phyloP scores from a whole-genome alignment of 2,329 filamentous ascomycete species.

The Fusarium musae region DNA sequence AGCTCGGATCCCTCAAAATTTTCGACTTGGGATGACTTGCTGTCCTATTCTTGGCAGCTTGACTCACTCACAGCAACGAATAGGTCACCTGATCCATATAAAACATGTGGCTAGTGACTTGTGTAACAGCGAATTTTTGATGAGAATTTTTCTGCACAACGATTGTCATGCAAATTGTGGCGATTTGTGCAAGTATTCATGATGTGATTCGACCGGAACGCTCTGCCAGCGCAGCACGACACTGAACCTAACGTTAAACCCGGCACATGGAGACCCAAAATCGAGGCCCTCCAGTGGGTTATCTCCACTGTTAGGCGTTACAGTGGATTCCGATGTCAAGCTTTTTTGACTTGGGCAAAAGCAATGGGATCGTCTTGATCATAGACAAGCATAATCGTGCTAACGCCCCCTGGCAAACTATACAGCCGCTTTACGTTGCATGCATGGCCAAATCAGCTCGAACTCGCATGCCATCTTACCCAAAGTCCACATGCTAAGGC shows the following conservation, averaged over 20 bases:
- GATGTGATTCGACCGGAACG: slow-evolving; percentile 23
- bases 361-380: slow-evolving; percentile 6
- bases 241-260: slow-evolving; percentile 9
- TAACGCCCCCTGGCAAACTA: background rate
- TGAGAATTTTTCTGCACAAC: slow-evolving; percentile 3
- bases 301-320: slow-evolving; percentile 26
- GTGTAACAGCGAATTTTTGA: slow-evolving; percentile 3
- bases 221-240: slow-evolving; percentile 1
- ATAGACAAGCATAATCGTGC: background rate
- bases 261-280: slow-evolving; percentile 4
- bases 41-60: slow-evolving; percentile 18
- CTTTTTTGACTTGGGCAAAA: slow-evolving; percentile 22
- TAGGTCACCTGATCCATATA: slow-evolving; percentile 14
- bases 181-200: background rate
- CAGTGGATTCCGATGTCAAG: background rate
- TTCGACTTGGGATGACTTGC: background rate
- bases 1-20: background rate
- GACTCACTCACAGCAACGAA: slow-evolving; percentile 10
- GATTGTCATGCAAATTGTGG: slow-evolving; percentile 23
- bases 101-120: slow-evolving; percentile 9
- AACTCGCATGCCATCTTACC: slow-evolving; percentile 24
- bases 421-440: slow-evolving; percentile 26
- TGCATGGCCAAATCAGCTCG: slow-evolving; percentile 21
- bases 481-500: slow-evolving; percentile 19
- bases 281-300: slow-evolving; percentile 28